Conservation (phyloP, 441 rosid genomes). For the Euphorbia celastroides region DNA sequence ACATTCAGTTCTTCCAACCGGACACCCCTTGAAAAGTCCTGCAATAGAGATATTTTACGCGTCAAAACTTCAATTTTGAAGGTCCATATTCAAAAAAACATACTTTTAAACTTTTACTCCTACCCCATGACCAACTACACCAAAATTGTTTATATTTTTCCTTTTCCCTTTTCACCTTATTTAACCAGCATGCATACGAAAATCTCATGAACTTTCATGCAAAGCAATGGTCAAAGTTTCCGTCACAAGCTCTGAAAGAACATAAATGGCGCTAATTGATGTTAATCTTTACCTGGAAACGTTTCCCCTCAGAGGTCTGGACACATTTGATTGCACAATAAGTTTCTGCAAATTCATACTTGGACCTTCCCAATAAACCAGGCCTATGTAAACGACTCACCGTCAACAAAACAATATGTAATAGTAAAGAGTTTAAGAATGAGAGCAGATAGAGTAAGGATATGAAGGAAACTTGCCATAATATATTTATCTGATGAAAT, state of each 20-base stretch:
- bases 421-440: slow-evolving; percentile 15
- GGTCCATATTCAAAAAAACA: not conserved
- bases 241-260: not conserved
- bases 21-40: slow-evolving; percentile 86
- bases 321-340: slow-evolving; percentile 65
- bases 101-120: not conserved
- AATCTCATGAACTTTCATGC: not conserved
- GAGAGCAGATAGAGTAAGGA: slow-evolving; percentile 12
- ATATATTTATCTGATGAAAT: slow-evolving; percentile 90
- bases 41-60: slow-evolving; percentile 23
- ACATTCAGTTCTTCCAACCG: slow-evolving; percentile 92
- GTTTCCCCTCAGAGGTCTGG: slow-evolving; percentile 46
- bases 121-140: not conserved
- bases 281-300: slow-evolving; percentile 58
- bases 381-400: slow-evolving; percentile 57
- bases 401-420: slow-evolving; percentile 20
- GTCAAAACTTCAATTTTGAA: slow-evolving; percentile 15
- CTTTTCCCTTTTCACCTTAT: not conserved
- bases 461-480: slow-evolving; percentile 63
- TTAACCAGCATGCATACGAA: not conserved
- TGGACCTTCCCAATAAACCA: slow-evolving; percentile 82
- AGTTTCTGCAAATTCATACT: slow-evolving; percentile 84
- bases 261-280: not conserved
- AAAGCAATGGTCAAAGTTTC: not conserved
- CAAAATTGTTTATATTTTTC: not conserved